Percentiles rank a stretch among this genome's conserved stretches.
These are phyloP conservation scores for Cicer arietinum DNA, from an alignment of 306 rosid species.

Conservation along the genomic window DNA sequence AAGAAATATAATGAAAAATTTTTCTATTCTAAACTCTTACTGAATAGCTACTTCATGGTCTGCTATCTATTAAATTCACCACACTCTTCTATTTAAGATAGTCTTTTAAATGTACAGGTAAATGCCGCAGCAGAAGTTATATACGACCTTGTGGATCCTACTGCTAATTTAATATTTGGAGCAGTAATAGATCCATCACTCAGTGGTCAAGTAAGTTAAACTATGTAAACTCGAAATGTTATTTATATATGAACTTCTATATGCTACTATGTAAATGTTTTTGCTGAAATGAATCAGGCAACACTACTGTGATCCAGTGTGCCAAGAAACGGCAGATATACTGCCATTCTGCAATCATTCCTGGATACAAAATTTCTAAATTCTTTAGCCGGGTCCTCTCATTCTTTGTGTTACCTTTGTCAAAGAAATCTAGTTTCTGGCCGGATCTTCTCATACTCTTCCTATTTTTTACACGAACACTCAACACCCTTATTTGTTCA, in stretches of 20 bases:
- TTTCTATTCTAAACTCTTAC: slow-evolving; percentile 10
- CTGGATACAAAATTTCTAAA: slow-evolving; percentile 36
- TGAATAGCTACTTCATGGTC: slow-evolving; percentile 31
- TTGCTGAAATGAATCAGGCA: slow-evolving; percentile 28
- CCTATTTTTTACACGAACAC: background rate
- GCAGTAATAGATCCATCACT: slow-evolving; percentile 98
- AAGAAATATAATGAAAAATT: slow-evolving; percentile 25
- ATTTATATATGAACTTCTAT: slow-evolving; percentile 18
- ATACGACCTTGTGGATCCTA: slow-evolving; percentile 98
- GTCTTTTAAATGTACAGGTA: slow-evolving; percentile 63
- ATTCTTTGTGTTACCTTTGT: slow-evolving; percentile 22
- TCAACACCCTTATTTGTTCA: background rate
- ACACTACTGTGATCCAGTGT: slow-evolving; percentile 10
- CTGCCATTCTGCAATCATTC: slow-evolving; percentile 33
- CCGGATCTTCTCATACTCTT: background rate
- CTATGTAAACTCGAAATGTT: slow-evolving; percentile 15
- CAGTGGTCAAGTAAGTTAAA: slow-evolving; percentile 89
- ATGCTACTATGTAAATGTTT: slow-evolving; percentile 26
- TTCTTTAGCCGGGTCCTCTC: slow-evolving; percentile 20
- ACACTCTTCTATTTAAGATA: slow-evolving; percentile 29
- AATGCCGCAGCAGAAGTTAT: slow-evolving; percentile 99
- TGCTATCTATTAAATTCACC: slow-evolving; percentile 24
- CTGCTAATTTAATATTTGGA: slow-evolving; percentile 96
- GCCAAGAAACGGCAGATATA: slow-evolving; percentile 16
- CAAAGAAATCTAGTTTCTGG: slow-evolving; percentile 9